A percentile compares a stretch with the other conserved stretches of the same genome.
Conservation (phyloP, 208 protist species). For the Tritrichomonas foetus region DNA sequence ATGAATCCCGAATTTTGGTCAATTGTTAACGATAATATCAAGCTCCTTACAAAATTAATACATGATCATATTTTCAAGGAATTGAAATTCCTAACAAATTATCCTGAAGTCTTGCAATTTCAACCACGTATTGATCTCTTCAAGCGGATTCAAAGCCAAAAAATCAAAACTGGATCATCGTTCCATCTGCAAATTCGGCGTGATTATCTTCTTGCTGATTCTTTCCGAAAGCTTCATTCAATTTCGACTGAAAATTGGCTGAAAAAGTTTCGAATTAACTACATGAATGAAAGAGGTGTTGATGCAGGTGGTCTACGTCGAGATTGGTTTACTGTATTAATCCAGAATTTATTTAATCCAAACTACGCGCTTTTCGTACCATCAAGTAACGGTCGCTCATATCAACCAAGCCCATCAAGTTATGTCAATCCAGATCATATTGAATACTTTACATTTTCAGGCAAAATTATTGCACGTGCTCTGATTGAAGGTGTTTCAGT, state of each 20-base stretch:
- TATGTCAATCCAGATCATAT: slow-evolving; percentile 86
- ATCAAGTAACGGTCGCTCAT: slow-evolving; percentile 55
- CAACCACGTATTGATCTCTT: too few relatives aligned
- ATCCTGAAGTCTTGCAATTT: too few relatives aligned
- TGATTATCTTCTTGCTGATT: neutral
- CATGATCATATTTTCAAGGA: too few relatives aligned
- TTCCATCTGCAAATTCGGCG: neutral
- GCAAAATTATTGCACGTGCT: slow-evolving; percentile 65
- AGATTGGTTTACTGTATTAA: slow-evolving; percentile 49
- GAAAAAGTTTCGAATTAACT: slow-evolving; percentile 29
- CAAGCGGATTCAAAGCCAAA: too few relatives aligned
- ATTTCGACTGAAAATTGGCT: neutral
- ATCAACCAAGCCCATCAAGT: slow-evolving; percentile 88
- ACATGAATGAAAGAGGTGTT: slow-evolving; percentile 49
- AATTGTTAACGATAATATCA: too few relatives aligned
- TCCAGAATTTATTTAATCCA: slow-evolving; percentile 49
- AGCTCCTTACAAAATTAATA: too few relatives aligned
- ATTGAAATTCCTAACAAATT: too few relatives aligned
- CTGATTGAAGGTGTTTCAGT: slow-evolving; percentile 78
- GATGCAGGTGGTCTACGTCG: slow-evolving; percentile 49
- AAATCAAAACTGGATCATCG: too few relatives aligned
- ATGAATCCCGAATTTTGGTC: too few relatives aligned
- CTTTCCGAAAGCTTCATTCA: neutral
- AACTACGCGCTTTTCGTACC: slow-evolving; percentile 48
- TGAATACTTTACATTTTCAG: slow-evolving; percentile 87